Conservation (phyloP, 805 yeast genomes). For the Kodamaea restingae region DNA sequence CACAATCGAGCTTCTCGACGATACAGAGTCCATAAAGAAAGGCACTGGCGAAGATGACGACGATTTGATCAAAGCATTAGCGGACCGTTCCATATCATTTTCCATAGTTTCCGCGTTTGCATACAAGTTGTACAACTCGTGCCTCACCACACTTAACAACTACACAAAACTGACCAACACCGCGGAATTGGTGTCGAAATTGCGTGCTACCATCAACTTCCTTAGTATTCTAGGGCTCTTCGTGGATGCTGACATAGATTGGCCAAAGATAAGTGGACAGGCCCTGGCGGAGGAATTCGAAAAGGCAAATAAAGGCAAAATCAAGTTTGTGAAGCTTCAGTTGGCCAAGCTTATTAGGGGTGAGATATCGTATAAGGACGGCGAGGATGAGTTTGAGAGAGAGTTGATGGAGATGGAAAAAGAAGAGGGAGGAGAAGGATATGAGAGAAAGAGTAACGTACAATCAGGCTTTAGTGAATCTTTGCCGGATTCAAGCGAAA, state of each 20-base stretch:
- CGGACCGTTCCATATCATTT: conserved; percentile 43
- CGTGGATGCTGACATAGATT: conserved; percentile 27
- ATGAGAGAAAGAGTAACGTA: no score
- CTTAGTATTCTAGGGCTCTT: conserved; percentile 28
- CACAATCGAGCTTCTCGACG: conserved; percentile 62
- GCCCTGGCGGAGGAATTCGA: conserved; percentile 24
- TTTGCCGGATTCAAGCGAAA: no score
- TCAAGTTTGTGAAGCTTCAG: conserved; percentile 35
- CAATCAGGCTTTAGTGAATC: no score
- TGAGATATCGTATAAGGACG: conserved; percentile 24
- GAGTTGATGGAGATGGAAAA: conserved; percentile 23
- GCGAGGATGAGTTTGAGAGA: conserved; percentile 23
- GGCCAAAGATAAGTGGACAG: conserved; percentile 32
- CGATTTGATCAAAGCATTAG: conserved; percentile 45
- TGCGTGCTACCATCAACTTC: conserved; percentile 35
- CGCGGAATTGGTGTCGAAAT: conserved; percentile 26
- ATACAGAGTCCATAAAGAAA: conserved; percentile 59
- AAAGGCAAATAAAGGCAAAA: conserved; percentile 27
- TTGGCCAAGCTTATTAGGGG: conserved; percentile 37
- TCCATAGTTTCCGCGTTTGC: conserved; percentile 29
- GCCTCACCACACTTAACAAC: conserved; percentile 22
- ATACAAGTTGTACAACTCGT: conserved; percentile 33
- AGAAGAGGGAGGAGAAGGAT: conserved; percentile 9
- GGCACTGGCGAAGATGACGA: conserved; percentile 31
- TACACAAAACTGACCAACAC: conserved; percentile 24